Base-by-base conservation (phyloP, 495 filamentous ascomycete species). In the Penicillium egyptiacum region DNA sequence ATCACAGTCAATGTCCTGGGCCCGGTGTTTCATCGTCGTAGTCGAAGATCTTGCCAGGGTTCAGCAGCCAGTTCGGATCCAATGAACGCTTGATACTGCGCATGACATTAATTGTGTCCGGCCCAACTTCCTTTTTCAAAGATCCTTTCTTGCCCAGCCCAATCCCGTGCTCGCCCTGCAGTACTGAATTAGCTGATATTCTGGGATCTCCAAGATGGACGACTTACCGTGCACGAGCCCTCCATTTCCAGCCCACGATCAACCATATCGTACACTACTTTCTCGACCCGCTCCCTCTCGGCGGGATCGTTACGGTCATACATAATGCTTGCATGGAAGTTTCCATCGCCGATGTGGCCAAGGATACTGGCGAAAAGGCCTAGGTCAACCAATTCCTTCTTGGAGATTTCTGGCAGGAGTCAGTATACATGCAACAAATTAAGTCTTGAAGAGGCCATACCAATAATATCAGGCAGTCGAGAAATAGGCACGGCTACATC, bases 401-500 rank as follows among this genome's bases (percentile, higher is more conserved):
- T 94, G 50, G 89, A 91, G 39, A 89, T 81, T 66, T 96, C 91
- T 84, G 49, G 39, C 0, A 39, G 16, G 41, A 66, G 65, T 57
- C 28, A 26, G 30, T n/a, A 54, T 22, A 28, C 35, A 17, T 28
- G 19, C 7, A 35, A 14, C 5, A 5, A 41, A 47, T 3, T 43
- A 17, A 31, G 3, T 1, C 1, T 8, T 4, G 17, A 14, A 1
- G 30, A 17, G n/a, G 12, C 60, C 73, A 31, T 73, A 74, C 81
- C 84, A 53, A 96, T 93, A 39, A 96, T 90, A 70, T 96, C 92
- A 4, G 91, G 87, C 20, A 97, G 77, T 42, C 91, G 75, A 53
- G 88, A 92, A 47, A 97, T 82, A 0, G 92, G 92, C 8, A 97
- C 92, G 0, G 92, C 88, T 12, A 95, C 92, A 72, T 97, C 92